These are phyloP conservation scores for Suillus occidentalis DNA, from an alignment of 768 basidiomycete genomes.

Conservation along the genomic window DNA sequence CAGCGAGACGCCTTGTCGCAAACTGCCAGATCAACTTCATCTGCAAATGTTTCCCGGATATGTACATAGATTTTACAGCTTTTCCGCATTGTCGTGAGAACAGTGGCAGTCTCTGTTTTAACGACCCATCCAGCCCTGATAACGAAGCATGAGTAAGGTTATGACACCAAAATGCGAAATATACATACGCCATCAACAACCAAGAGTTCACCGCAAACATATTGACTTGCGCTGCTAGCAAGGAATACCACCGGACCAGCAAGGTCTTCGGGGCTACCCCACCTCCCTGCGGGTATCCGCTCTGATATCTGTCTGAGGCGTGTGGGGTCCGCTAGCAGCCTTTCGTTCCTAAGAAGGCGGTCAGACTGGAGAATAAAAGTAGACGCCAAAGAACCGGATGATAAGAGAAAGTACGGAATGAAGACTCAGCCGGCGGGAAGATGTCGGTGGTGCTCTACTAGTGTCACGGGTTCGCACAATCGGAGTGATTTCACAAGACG, in stretches of 20 bases:
- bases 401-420: slow-evolving; percentile 9
- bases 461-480: slow-evolving; percentile 10
- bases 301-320: slow-evolving; percentile 68
- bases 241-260: slow-evolving; percentile 68
- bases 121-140: slow-evolving; percentile 65
- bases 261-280: slow-evolving; percentile 67
- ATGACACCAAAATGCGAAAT: slow-evolving; percentile 8
- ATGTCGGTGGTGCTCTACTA: not conserved
- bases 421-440: not conserved
- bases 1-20: not conserved
- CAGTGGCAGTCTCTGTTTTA: slow-evolving; percentile 14
- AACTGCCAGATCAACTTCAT: not conserved
- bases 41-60: not conserved
- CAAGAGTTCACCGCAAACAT: slow-evolving; percentile 67
- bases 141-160: slow-evolving; percentile 12
- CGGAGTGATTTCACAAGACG: slow-evolving; percentile 6
- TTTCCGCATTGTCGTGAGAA: not conserved
- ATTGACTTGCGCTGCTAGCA: slow-evolving; percentile 61
- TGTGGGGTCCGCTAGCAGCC: slow-evolving; percentile 58
- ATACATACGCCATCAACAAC: slow-evolving; percentile 68
- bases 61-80: not conserved
- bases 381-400: slow-evolving; percentile 8
- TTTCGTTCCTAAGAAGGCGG: slow-evolving; percentile 74
- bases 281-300: slow-evolving; percentile 66
- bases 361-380: slow-evolving; percentile 15